Base-by-base conservation (phyloP, 306 rosid species). In the Dryas alaskensis region DNA sequence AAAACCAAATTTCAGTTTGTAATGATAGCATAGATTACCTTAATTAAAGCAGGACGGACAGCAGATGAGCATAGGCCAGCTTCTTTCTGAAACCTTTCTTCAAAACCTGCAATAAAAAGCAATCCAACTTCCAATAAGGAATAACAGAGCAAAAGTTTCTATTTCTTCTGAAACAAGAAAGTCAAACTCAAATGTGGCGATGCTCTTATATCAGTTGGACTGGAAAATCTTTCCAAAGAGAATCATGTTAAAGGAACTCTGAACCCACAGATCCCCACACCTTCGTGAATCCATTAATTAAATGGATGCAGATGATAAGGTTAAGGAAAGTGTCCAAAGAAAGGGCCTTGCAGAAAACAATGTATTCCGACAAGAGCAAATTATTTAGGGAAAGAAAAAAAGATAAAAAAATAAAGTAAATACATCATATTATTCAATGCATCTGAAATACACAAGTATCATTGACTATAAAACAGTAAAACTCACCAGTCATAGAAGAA, bases 51-150 rank as follows among this genome's bases (percentile, higher is more conserved):
- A 61, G 99, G 99, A 63, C 90, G 93, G 76, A 94, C 79, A 48
- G 96, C 89, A 22, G 99, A 94, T 73, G 99, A 90, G 84, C 96
- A 84, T 51, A 90, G 88, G 72, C 82, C 81, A 77, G 93, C 91
- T 87, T 94, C 99, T 86, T 88, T 94, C 88, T 94, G 96, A 85
- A 94, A 94, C 81, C 99, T 84, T 58, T 94, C 99, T 87, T 94
- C 99, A 87, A 94, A 94, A 62, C 99, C 99, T 94, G 80, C 53
- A 68, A 53, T 17, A 72, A 73, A 46, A 31, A 58, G 57, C n/a
- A 45, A 27, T 27, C 4, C 14, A 45, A 79, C 47, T 51, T 17
- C 19, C 67, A 43, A 60, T 63, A 31, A 82, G 53, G 17, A 22
- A 27, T 2, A 0, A 58, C 16, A 59, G 12, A 45, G 12, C 55